phyloP scores from a whole-genome alignment of 2,329 filamentous ascomycete species.

The Truncatella angustata region DNA sequence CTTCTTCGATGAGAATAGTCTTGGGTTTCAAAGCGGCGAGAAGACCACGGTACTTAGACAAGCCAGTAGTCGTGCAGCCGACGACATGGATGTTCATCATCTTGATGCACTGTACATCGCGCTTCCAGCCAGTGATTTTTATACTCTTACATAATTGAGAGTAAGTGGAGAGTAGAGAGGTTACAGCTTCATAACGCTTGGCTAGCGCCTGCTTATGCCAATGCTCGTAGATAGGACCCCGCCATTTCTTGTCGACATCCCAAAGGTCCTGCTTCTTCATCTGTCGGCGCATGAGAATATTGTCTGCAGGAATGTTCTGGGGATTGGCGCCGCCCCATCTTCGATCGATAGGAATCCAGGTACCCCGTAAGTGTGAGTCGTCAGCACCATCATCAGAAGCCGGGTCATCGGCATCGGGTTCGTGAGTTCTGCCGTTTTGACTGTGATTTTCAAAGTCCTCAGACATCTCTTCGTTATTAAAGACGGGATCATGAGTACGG shows the following conservation, averaged over 20 bases:
- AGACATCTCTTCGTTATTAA: conserved; percentile 33
- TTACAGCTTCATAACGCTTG: conserved; percentile 36
- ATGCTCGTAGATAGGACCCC: conserved; percentile 65
- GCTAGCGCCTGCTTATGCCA: conserved; percentile 57
- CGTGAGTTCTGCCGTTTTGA: conserved; percentile 51
- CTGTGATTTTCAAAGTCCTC: conserved; percentile 61
- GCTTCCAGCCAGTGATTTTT: conserved; percentile 57
- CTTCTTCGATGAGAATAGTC: conserved; percentile 75
- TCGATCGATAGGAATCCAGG: conserved; percentile 39
- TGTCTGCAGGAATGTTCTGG: conserved; percentile 16
- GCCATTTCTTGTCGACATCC: conserved; percentile 50
- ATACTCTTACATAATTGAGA: conserved; percentile 47
- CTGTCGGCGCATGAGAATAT: conserved; percentile 28
- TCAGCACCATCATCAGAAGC: conserved; percentile 34
- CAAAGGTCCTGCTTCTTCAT: conserved; percentile 54
- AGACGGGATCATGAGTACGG: conserved; percentile 22
- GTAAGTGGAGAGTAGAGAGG: conserved; percentile 50
- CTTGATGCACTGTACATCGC: conserved; percentile 46
- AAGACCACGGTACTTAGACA: conserved; percentile 76
- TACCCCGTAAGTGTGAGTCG: conserved; percentile 41
- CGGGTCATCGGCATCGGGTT: conserved; percentile 35
- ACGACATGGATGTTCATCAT: conserved; percentile 48
- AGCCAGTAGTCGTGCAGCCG: conserved; percentile 71
- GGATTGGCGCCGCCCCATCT: conserved; percentile 34
- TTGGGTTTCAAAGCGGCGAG: conserved; percentile 64